Evolutionary conservation across 345 rosid species (phyloP), one percentile per base, ranked within the genome.

Genomic region (Punica granatum): DNA sequence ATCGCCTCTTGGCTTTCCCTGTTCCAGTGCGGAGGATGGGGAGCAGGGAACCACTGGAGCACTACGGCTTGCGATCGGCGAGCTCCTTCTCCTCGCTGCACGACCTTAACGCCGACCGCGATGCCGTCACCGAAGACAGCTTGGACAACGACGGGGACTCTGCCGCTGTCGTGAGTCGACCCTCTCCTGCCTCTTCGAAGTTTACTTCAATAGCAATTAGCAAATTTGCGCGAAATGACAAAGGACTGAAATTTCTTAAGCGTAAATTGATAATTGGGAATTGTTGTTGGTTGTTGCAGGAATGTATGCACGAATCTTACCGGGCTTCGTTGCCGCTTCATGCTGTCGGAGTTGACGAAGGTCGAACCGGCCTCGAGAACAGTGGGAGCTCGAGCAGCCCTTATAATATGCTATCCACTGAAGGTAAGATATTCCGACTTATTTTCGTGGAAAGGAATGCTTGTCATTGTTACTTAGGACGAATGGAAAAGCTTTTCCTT

Each of bases 51-150:
- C 89, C 87, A 14, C 80, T 80, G 8, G 92, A 83, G 63, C 92
- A 84, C 61, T 92, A 88, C 82, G 81, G 82, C 76, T 72, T 90
- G 79, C 77, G 85, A 77, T 78, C 93, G 30, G 78, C 86, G 48
- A 85, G 73, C 81, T 86, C 97, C 34, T 92, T 81, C 76, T 83
- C 61, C 70, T 88, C 96, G 58, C 84, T 88, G 13, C 90, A 92
- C 69, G 96, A 92, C 69, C 98, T 92, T 78, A 90, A 90, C 80
- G 73, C 96, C 61, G 90, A 63, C 28, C 49, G 83, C 49, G 95
- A 85, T 34, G 80, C 78, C 59, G 84, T 66, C 60, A 58, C 72
- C n/a, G 75, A 74, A 65, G 81, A 74, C 71, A 66, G 73, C 71
- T 77, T 84, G 70, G 86, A 87, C 64, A 81, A 77, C 66, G 82